These are phyloP conservation scores for Cymodocea nodosa DNA, from an alignment of 116 monocot genomes.

Conservation along the genomic window DNA sequence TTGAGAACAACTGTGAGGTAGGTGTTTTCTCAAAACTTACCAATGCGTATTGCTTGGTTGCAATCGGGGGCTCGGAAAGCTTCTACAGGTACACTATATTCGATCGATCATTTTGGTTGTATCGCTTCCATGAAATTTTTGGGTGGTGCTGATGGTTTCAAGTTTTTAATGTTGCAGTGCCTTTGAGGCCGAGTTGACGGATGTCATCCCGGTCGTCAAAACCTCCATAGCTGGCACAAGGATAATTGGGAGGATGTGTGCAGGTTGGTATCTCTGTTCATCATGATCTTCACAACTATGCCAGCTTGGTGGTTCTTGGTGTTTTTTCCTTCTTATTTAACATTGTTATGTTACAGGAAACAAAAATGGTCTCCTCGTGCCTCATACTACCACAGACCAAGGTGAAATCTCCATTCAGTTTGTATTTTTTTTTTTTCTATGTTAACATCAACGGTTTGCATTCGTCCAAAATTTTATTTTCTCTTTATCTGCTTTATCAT, in stretches of 20 bases:
- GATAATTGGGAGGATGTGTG: slow-evolving; percentile 84
- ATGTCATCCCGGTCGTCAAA: slow-evolving; percentile 92
- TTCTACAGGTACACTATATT: slow-evolving; percentile 60
- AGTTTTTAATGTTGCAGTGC: slow-evolving; percentile 5
- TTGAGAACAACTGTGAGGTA: slow-evolving; percentile 86
- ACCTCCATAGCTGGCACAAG: slow-evolving; percentile 74
- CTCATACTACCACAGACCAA: slow-evolving; percentile 86
- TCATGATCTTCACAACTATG: too few relatives aligned
- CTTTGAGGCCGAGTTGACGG: slow-evolving; percentile 79
- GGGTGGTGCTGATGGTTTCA: too few relatives aligned
- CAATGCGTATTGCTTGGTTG: slow-evolving; percentile 93
- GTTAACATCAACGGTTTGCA: too few relatives aligned
- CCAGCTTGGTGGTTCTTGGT: not conserved
- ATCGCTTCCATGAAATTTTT: too few relatives aligned
- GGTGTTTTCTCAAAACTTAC: slow-evolving; percentile 96
- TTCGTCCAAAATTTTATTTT: too few relatives aligned
- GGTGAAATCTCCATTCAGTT: slow-evolving; percentile 38
- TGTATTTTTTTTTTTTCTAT: too few relatives aligned
- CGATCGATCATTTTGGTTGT: too few relatives aligned
- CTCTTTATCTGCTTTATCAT: too few relatives aligned
- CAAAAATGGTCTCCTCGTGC: slow-evolving; percentile 90
- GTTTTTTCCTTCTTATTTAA: not conserved
- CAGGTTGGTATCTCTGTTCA: slow-evolving; percentile 32
- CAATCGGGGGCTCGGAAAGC: slow-evolving; percentile 86
- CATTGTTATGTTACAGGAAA: slow-evolving; percentile 40